phyloP scores from a whole-genome alignment of 768 basidiomycete species.

The Psilocybe tampanensis region DNA sequence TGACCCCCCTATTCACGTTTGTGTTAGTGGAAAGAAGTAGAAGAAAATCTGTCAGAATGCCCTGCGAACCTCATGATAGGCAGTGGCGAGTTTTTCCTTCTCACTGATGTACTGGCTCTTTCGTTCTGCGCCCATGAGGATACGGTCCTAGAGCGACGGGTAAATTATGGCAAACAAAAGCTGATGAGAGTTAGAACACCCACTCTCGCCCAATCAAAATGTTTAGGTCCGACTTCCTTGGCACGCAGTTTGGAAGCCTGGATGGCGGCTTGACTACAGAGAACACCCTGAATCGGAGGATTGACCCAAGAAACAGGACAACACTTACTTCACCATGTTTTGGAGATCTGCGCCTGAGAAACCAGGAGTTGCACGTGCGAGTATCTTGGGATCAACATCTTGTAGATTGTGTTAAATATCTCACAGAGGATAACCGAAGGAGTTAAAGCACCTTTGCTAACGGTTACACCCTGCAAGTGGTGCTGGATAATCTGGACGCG shows the following conservation, averaged over 20 bases:
- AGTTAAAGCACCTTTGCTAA: conserved; percentile 49
- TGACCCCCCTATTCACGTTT: conserved; percentile 72
- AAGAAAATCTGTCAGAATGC: conserved; percentile 5
- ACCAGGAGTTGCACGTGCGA: conserved; percentile 93
- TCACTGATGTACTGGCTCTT: conserved; percentile 88
- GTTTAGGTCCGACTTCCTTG: conserved; percentile 68
- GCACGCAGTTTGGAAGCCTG: conserved; percentile 89
- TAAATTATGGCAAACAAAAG: conserved; percentile 1
- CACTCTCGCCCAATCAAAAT: conserved; percentile 99
- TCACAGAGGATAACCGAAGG: conserved; percentile 4
- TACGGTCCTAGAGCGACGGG: conserved; percentile 65
- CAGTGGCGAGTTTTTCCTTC: conserved; percentile 86
- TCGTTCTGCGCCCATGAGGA: conserved; percentile 96
- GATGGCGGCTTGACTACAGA: conserved; percentile 81
- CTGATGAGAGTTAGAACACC: conserved; percentile 3
- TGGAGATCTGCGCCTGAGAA: conserved; percentile 98
- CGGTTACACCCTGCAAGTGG: conserved; percentile 82
- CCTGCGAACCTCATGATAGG: conserved; percentile 85
- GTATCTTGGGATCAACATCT: conserved; percentile 84
- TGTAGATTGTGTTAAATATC: conserved; percentile 16
- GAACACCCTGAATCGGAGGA: conserved; percentile 6
- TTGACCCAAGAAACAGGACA: not conserved
- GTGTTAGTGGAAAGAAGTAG: conserved; percentile 22
- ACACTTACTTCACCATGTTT: conserved; percentile 90
- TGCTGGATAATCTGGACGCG: conserved; percentile 92